Conservation (phyloP, 2,329 filamentous ascomycete genomes). For the Fonsecaea nubica region DNA sequence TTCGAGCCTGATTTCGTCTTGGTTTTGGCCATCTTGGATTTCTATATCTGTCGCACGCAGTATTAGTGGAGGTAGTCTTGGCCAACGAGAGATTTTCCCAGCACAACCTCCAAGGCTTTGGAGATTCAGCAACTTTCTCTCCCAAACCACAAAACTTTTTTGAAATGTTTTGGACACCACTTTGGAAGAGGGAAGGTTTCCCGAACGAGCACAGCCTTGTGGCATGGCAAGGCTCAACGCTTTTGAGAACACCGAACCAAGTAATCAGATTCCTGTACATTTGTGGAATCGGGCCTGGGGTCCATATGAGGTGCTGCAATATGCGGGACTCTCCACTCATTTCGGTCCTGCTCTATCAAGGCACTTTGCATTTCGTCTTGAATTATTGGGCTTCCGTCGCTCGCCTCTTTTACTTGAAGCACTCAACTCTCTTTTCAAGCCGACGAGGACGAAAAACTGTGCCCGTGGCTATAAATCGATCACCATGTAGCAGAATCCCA, state of each 20-base stretch:
- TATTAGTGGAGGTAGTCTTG: background rate
- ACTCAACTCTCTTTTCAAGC: background rate
- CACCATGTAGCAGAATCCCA: conserved; percentile 22
- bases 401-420: background rate
- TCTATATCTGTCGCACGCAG: background rate
- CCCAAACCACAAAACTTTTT: background rate
- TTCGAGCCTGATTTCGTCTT: conserved; percentile 28
- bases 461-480: background rate
- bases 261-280: background rate
- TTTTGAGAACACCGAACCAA: background rate
- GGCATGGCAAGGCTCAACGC: background rate
- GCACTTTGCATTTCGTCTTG: background rate
- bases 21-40: conserved; percentile 31
- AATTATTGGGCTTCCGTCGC: background rate
- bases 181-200: background rate
- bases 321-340: background rate
- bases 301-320: background rate
- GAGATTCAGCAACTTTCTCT: background rate
- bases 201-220: background rate
- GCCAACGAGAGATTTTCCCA: background rate
- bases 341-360: background rate
- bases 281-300: background rate
- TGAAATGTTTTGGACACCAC: background rate
- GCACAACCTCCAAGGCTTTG: background rate
- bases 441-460: background rate